These are phyloP conservation scores for Penicillium aurantiogriseum DNA, from an alignment of 2,329 filamentous ascomycete genomes.

Conservation along the genomic window DNA sequence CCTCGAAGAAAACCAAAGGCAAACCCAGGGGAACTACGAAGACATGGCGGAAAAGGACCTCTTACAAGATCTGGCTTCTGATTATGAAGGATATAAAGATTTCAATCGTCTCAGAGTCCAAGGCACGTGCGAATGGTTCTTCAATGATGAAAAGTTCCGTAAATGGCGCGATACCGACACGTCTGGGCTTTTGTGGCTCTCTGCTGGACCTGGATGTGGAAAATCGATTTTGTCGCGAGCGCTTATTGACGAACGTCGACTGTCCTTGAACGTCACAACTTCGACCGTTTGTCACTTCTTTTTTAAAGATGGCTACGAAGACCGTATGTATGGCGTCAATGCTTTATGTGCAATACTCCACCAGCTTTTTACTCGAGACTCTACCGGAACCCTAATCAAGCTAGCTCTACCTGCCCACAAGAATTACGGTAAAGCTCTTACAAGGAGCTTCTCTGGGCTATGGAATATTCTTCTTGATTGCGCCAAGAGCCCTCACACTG, in stretches of 20 bases:
- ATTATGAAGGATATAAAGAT: not conserved
- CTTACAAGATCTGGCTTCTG: not conserved
- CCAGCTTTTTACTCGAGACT: not conserved
- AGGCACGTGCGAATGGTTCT: slow-evolving; percentile 37
- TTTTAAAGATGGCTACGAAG: slow-evolving; percentile 31
- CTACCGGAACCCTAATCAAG: not conserved
- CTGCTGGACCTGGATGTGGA: slow-evolving; percentile 31
- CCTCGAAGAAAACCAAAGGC: not conserved
- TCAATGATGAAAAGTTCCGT: slow-evolving; percentile 23
- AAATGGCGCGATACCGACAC: slow-evolving; percentile 21
- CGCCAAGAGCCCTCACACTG: not conserved
- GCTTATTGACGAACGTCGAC: slow-evolving; percentile 29
- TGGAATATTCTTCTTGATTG: not conserved
- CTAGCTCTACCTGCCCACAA: not conserved
- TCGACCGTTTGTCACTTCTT: slow-evolving; percentile 37
- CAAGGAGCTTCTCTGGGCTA: not conserved
- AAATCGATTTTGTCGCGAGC: slow-evolving; percentile 27
- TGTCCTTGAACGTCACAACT: slow-evolving; percentile 20
- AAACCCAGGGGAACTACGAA: not conserved
- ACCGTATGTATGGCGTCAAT: slow-evolving; percentile 14
- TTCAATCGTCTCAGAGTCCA: not conserved
- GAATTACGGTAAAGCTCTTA: not conserved
- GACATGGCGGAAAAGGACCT: not conserved
- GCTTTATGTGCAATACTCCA: not conserved
- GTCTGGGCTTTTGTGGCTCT: slow-evolving; percentile 27